Base-by-base conservation (phyloP, 306 rosid species). In the Geum urbanum region DNA sequence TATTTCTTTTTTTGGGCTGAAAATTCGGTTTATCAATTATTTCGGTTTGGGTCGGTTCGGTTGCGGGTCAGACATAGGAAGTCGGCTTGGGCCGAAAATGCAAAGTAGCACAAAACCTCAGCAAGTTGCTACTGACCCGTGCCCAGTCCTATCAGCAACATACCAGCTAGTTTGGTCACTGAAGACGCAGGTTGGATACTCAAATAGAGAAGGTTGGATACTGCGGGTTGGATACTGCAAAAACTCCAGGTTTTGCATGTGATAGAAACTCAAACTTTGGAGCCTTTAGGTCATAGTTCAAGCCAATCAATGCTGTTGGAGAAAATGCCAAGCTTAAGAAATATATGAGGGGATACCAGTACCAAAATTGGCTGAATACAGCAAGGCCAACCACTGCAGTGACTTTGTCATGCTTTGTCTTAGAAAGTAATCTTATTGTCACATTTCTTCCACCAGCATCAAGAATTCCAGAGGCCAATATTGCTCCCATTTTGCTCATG, bases 401-500 rank as follows among this genome's bases (percentile, higher is more conserved):
- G 63, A 94, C 73, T 71, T 94, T 94, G 63, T 94, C 96, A 79
- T 94, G 98, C 76, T 94, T 94, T 63, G 98, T 84, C 87, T 94
- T 94, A 9, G 98, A 94, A 62, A 84, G 96, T 66, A 94, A 74
- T 72, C 92, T 86, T 40, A 94, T 88, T 50, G 98, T 94, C 72
- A 94, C 98, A 81, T 94, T 94, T 82, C 98, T 90, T 70, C 98
- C 98, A 64, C 98, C 98, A 8, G 97, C 98, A 86, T 94, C 97
- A 77, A 94, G 96, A 79, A 94, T 90, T 82, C 98, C 98, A 13
- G 98, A 90, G 60, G 98, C 98, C 81, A 94, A 84, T 75, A 94
- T 94, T 63, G 98, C 98, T 66, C 98, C 98, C 98, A 94, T 94
- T 85, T 94, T 94, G 89, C 98, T 94, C 98, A 94, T 94, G 57